Evolutionary conservation across 116 monocot genomes (phyloP), one percentile per base, ranked within the genome.

Genomic region (Papilionanthe hybrid): DNA sequence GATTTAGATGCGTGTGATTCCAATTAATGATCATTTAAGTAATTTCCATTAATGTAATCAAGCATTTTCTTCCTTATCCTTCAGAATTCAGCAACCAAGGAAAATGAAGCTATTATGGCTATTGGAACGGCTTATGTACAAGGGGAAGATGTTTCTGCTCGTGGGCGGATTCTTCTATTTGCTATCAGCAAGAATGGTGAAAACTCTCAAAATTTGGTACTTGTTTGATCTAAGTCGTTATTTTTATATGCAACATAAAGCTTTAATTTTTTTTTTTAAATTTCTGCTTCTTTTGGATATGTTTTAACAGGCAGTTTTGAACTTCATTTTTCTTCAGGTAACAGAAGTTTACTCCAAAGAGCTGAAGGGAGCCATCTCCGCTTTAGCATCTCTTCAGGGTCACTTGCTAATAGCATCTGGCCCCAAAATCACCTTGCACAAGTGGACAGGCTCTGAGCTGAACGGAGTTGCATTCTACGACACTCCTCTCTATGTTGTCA

Each of bases 391-490:
- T 85, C 92, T 98, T 86, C 98, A 98, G 84, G 98, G 98, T 77
- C 94, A 94, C 84, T 87, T 98, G 55, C 79, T 98, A 22, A 85
- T 98, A 75, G 98, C 98, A 78, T 94, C 98, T 84, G 98, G 98
- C 19, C 88, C 98, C 55, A 98, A 98, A 84, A 91, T 98, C 43
- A 94, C 88, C 18, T 81, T 98, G 80, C 86, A 94, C 80, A 94
- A 91, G 76, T 98, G 98, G 98, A 98, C 89, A 66, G 98, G 98
- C 47, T 79, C 87, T 63, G 98, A 98, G 79, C 84, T 98, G 83
- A 92, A 84, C 82, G 98, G 94, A n/a, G 92, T 98, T 81, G 98
- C 98, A 79, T 98, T 98, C 82, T 98, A 91, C 83, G 98, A 98
- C 86, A 91, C 94, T 77, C 98, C 98, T 87, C 84, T 98, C 63